Evolutionary conservation across 1,139 yeast genomes (phyloP).

Genomic region (Pichia sp.): DNA sequence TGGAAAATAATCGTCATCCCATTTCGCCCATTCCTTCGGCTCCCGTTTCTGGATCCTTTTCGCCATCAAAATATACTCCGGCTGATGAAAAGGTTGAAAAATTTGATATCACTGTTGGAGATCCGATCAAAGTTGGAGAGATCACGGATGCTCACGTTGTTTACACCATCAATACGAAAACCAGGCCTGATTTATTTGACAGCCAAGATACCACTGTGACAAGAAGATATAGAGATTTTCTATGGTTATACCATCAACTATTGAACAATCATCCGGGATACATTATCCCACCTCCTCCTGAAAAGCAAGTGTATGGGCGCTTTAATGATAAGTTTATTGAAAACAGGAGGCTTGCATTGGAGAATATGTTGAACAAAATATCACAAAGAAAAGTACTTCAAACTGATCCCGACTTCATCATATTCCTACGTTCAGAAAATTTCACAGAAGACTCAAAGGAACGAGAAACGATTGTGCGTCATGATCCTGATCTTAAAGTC

Average conservation of each 20-base stretch:
- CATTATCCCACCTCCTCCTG: slow-evolving; percentile 95
- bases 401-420: slow-evolving; percentile 67
- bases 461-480: slow-evolving; percentile 41
- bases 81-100: slow-evolving; percentile 27
- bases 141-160: slow-evolving; percentile 85
- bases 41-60: slow-evolving; percentile 9
- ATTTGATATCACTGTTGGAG: slow-evolving; percentile 74
- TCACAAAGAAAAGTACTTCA: slow-evolving; percentile 53
- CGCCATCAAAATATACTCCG: slow-evolving; percentile 6
- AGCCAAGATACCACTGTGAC: slow-evolving; percentile 27
- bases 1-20: neutral
- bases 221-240: slow-evolving; percentile 32
- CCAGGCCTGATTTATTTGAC: slow-evolving; percentile 36
- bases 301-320: slow-evolving; percentile 87
- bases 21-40: neutral
- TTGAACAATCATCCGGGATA: slow-evolving; percentile 85
- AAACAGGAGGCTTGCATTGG: slow-evolving; percentile 79
- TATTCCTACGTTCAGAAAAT: slow-evolving; percentile 73
- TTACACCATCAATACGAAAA: slow-evolving; percentile 66
- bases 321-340: slow-evolving; percentile 82
- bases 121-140: slow-evolving; percentile 90
- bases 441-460: slow-evolving; percentile 63
- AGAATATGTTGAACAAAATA: slow-evolving; percentile 76
- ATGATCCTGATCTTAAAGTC: slow-evolving; percentile 11
- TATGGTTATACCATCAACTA: slow-evolving; percentile 81